Base-by-base conservation (phyloP, 106 monocot species). In the Apostasia ramifera region DNA sequence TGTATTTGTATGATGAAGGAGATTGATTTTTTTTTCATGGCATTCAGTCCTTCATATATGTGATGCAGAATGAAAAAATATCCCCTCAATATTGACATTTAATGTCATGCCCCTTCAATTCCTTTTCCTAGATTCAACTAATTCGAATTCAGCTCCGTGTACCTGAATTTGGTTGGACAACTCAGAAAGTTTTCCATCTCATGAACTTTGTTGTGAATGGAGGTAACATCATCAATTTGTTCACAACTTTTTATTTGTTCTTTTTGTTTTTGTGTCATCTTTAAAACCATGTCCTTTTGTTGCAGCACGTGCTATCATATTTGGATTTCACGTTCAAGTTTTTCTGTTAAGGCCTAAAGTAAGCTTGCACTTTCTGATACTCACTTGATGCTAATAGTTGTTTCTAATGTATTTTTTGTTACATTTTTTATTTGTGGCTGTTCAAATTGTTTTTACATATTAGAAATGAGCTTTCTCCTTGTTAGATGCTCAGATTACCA, bases 201-300 rank as follows among this genome's bases (percentile, higher is more conserved):
- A 90, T 94, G 90, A 94, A 94, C 79, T 90, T 94, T 62, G 72
- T 94, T 60, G 94, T 94, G 55, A 94, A 90, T 73, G 94, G 89
- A 78, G 89, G 93, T 94, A 59, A 71, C 6, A 51, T 63, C 14
- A 9, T 14, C 47, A 70, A 41, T 71, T 8, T 62, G 51, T 39
- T n/a, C 57, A 38, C 51, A 0, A 8, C 55, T 50, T 47, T 57
- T 4, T 7, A 40, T 62, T 38, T 45, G 41, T 53, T 6, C 43
- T 66, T 68, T 26, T 45, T 44, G 44, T 65, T 1, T 7, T 38
- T 5, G 10, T 68, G 57, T 38, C 55, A 74, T 26, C 78, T 71
- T 71, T 40, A 47, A 40, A 54, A 68, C 12, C 11, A 54, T 38
- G 5, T 1, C 7, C 54, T 9, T 47, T 39, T 82, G 43, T 63